These are phyloP conservation scores for Talaromyces atroroseus DNA, from an alignment of 2,329 filamentous ascomycete species.

Conservation along the genomic window DNA sequence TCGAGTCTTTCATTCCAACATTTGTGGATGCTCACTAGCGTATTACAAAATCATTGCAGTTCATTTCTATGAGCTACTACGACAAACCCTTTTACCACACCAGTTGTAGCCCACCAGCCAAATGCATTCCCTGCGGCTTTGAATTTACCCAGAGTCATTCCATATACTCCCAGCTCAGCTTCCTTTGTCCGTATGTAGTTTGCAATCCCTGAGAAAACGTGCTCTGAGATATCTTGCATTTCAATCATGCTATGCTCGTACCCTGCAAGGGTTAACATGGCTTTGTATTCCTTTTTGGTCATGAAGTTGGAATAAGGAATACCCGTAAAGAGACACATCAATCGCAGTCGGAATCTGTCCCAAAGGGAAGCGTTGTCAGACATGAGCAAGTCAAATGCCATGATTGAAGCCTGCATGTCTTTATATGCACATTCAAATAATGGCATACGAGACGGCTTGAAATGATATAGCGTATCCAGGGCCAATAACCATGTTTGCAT, in stretches of 20 bases:
- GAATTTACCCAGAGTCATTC: slow-evolving; percentile 35
- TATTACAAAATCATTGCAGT: neutral
- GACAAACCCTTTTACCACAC: slow-evolving; percentile 35
- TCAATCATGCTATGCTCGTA: slow-evolving; percentile 41
- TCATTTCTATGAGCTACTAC: slow-evolving; percentile 28
- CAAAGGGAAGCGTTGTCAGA: slow-evolving; percentile 19
- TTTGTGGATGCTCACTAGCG: no score
- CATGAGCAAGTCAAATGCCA: slow-evolving; percentile 53
- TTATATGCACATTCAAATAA: slow-evolving; percentile 41
- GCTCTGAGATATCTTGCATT: slow-evolving; percentile 48
- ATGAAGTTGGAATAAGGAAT: slow-evolving; percentile 49
- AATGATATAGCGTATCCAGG: slow-evolving; percentile 55
- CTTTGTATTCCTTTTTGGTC: slow-evolving; percentile 42
- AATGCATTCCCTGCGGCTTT: slow-evolving; percentile 31
- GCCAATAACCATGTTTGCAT: slow-evolving; percentile 50
- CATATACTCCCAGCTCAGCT: slow-evolving; percentile 28
- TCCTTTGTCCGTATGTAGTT: slow-evolving; percentile 39
- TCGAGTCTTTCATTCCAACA: no score
- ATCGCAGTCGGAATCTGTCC: slow-evolving; percentile 32
- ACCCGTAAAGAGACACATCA: slow-evolving; percentile 44
- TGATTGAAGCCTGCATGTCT: slow-evolving; percentile 44
- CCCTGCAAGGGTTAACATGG: slow-evolving; percentile 44
- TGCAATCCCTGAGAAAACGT: slow-evolving; percentile 50
- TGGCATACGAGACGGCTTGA: slow-evolving; percentile 47
- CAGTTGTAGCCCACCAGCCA: slow-evolving; percentile 38